A percentile compares a stretch with the other conserved stretches of the same genome.
Evolutionary conservation across 2,329 filamentous ascomycete genomes (phyloP).

Genomic region (Drechslerella dactyloides): DNA sequence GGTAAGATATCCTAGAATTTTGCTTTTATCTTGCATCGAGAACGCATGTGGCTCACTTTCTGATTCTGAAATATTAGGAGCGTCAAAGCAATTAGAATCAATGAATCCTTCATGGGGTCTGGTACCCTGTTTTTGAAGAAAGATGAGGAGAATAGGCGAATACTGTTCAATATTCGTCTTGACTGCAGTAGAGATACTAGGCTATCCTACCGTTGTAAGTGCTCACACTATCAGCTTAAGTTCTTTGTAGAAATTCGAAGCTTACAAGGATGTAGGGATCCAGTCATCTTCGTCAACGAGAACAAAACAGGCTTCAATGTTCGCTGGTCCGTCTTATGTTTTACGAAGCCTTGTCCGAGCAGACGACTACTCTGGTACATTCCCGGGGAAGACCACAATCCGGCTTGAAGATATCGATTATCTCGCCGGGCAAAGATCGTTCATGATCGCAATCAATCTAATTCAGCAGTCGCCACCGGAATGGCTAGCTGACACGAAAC

Average conservation of each 20-base stretch:
- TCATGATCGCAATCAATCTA: slow-evolving; percentile 49
- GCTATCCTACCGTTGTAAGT: slow-evolving; percentile 47
- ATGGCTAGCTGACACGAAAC: slow-evolving; percentile 31
- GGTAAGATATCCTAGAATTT: slow-evolving; percentile 15
- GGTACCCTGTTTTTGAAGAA: slow-evolving; percentile 33
- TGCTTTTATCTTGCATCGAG: background rate
- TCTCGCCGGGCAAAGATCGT: slow-evolving; percentile 40
- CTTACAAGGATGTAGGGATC: slow-evolving; percentile 20
- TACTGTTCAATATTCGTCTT: slow-evolving; percentile 33
- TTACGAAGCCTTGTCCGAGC: slow-evolving; percentile 42
- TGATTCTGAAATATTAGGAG: slow-evolving; percentile 9
- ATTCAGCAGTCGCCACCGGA: slow-evolving; percentile 47
- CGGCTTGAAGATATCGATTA: slow-evolving; percentile 44
- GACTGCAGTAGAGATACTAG: slow-evolving; percentile 38
- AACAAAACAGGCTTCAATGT: slow-evolving; percentile 45
- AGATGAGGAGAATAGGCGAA: slow-evolving; percentile 27
- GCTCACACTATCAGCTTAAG: background rate
- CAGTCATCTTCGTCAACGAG: slow-evolving; percentile 42
- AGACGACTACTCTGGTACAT: slow-evolving; percentile 35
- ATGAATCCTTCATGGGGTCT: slow-evolving; percentile 42
- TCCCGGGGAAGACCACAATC: slow-evolving; percentile 24
- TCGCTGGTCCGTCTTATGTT: slow-evolving; percentile 40
- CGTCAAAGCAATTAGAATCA: slow-evolving; percentile 36
- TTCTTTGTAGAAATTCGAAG: background rate
- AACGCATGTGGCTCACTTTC: background rate